Percentiles rank a stretch among this genome's conserved stretches.
Evolutionary conservation across 2,329 filamentous ascomycete genomes (phyloP).

Genomic region (Juglanconis juglandina): DNA sequence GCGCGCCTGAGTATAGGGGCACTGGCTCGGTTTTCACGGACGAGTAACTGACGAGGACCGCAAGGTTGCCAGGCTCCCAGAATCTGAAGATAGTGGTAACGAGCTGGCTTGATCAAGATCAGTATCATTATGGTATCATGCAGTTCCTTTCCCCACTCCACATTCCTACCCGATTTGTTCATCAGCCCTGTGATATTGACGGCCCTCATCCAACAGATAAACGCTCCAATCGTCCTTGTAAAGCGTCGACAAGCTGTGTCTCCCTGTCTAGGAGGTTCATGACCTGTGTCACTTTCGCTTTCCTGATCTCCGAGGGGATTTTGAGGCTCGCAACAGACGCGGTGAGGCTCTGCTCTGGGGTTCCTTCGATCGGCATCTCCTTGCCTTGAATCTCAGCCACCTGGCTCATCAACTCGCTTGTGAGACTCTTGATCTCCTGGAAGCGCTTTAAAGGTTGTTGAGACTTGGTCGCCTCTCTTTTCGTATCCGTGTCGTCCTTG

Average conservation of each 20-base stretch:
- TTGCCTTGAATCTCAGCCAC: conserved; percentile 39
- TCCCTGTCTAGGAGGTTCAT: conserved; percentile 63
- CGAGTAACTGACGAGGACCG: background rate
- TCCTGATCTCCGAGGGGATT: conserved; percentile 59
- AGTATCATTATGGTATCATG: conserved; percentile 14
- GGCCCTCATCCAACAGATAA: conserved; percentile 36
- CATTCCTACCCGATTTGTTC: background rate
- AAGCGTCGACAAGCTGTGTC: conserved; percentile 64
- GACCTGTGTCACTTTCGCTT: conserved; percentile 62
- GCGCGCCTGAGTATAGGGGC: background rate
- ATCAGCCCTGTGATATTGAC: background rate
- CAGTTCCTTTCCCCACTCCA: background rate
- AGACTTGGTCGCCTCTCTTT: conserved; percentile 29
- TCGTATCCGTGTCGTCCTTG: conserved; percentile 26
- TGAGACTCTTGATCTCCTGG: conserved; percentile 52
- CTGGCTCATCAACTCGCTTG: conserved; percentile 51
- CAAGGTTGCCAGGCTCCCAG: background rate
- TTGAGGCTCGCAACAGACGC: conserved; percentile 40
- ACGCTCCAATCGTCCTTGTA: conserved; percentile 59
- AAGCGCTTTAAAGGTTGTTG: conserved; percentile 56
- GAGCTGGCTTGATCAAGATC: background rate
- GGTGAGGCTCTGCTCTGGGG: conserved; percentile 22
- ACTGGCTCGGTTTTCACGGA: background rate
- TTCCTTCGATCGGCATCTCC: conserved; percentile 26
- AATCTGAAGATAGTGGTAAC: background rate